A percentile compares a stretch with the other conserved stretches of the same genome.
These are phyloP conservation scores for Backusella parvicylindrica DNA, from an alignment of 192 early-diverging fungal species.

Conservation along the genomic window DNA sequence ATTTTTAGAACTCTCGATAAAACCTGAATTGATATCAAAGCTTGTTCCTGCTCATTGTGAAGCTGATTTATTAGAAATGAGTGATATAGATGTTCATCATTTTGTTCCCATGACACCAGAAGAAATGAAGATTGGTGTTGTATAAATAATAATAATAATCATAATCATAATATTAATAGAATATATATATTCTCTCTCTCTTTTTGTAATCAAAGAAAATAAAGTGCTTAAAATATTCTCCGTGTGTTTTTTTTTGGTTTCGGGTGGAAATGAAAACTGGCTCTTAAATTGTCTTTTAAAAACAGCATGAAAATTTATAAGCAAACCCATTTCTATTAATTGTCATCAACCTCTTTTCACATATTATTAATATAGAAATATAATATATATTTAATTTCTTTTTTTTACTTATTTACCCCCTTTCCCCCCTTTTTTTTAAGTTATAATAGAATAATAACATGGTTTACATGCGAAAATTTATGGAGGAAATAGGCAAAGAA, in stretches of 20 bases:
- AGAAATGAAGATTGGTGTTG: constrained; percentile 1
- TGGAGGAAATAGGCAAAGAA: background rate
- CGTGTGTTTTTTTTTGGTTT: background rate
- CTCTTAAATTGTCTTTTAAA: background rate
- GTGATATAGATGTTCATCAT: constrained; percentile 69
- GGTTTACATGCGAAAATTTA: background rate
- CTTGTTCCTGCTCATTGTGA: constrained; percentile 82
- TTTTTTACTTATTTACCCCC: background rate
- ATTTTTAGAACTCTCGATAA: constrained; percentile 76
- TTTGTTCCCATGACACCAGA: constrained; percentile 55
- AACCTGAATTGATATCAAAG: constrained; percentile 68
- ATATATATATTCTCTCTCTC: too few species aligned
- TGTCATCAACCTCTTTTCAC: background rate
- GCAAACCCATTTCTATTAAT: background rate
- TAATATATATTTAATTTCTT: background rate
- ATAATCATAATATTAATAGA: too few species aligned
- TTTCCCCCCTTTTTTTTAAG: background rate
- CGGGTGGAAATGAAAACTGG: background rate
- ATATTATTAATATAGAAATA: background rate
- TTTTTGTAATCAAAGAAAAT: too few species aligned
- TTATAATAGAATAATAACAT: background rate
- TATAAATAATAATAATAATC: background rate
- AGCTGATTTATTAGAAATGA: constrained; percentile 46
- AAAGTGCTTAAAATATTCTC: too few species aligned
- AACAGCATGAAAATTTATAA: background rate